Evolutionary conservation across 257 asterid species (phyloP).

Genomic region (Ilex aquifolium): DNA sequence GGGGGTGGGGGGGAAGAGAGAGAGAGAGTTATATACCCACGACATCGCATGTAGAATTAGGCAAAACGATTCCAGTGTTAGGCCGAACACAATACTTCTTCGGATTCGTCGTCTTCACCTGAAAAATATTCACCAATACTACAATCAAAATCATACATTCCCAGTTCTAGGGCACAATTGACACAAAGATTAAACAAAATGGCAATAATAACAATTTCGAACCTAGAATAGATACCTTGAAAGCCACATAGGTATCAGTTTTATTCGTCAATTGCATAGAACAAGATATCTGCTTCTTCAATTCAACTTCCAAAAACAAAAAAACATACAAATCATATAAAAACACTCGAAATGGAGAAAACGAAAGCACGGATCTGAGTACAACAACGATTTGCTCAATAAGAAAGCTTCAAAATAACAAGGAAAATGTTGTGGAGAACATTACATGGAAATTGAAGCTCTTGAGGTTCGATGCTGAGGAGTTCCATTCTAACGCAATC

Average conservation of each 20-base stretch:
- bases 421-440: not conserved
- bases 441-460: constrained; percentile 54
- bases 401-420: not conserved
- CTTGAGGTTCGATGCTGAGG: constrained; percentile 20
- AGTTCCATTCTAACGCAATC: constrained; percentile 5
- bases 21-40: constrained; percentile 37
- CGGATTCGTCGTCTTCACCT: constrained; percentile 99
- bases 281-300: constrained; percentile 81
- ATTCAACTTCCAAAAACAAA: constrained; percentile 45
- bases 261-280: constrained; percentile 60
- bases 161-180: constrained; percentile 4
- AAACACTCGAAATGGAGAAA: constrained; percentile 7
- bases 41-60: constrained; percentile 73
- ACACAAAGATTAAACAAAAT: not conserved
- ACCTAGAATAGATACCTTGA: constrained; percentile 42
- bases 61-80: constrained; percentile 86
- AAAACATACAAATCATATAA: not conserved
- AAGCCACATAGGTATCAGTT: constrained; percentile 60
- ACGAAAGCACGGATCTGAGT: constrained; percentile 25
- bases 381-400: not conserved
- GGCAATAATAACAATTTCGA: not conserved
- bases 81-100: constrained; percentile 98
- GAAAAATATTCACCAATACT: constrained; percentile 11
- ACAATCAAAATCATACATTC: constrained; percentile 6
- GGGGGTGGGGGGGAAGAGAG: no score